Percentiles rank a stretch among this genome's conserved stretches.
Conservation (phyloP, 495 filamentous ascomycete species). For the Talaromyces wortmannii region DNA sequence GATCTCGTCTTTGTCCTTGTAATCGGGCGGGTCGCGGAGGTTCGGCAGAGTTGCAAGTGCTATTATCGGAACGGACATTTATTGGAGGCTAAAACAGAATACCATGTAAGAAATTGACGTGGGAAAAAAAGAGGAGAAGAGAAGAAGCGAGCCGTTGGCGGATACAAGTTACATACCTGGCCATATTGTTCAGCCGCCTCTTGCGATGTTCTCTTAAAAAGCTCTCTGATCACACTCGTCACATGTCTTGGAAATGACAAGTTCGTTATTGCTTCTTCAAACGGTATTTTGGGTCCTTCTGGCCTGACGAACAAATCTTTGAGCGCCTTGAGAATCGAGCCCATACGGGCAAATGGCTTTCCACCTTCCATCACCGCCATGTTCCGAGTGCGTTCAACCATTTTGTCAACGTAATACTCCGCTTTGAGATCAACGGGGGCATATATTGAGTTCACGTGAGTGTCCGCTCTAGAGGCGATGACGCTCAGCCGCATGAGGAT, state of each 20-base stretch:
- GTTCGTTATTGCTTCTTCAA: not conserved
- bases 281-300: not conserved
- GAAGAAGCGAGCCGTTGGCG: not conserved
- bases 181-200: not conserved
- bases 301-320: not conserved
- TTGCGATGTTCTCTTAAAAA: not conserved
- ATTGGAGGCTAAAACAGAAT: no score
- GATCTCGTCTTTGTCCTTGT: no score
- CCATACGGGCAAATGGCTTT: not conserved
- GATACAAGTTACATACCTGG: not conserved
- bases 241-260: not conserved
- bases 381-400: conserved; percentile 17
- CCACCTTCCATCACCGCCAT: not conserved
- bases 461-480: conserved; percentile 58
- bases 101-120: no score
- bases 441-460: conserved; percentile 70
- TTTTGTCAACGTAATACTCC: conserved; percentile 61
- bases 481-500: conserved; percentile 84
- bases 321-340: not conserved
- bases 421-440: conserved; percentile 66
- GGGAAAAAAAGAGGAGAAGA: no score
- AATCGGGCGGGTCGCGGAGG: no score
- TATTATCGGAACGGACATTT: no score
- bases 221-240: not conserved
- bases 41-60: no score